Evolutionary conservation across 2,329 filamentous ascomycete genomes (phyloP), one percentile per base, ranked within the genome.

Genomic region (Decorospora gaudefroyi): DNA sequence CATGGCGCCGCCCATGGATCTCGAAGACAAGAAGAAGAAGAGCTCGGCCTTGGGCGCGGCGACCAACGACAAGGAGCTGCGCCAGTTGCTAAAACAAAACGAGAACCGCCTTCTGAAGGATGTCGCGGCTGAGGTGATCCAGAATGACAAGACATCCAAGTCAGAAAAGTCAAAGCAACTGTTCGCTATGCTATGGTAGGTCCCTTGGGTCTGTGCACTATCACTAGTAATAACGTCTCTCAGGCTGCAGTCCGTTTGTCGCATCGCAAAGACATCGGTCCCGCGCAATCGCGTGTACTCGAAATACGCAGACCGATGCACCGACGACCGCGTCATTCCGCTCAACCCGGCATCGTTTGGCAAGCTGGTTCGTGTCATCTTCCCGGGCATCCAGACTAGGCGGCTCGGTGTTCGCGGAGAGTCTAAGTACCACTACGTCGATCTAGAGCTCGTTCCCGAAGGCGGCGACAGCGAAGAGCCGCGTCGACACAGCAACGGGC

Each of bases 301-400:
- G 48, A 91, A 91, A 68, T 99, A 99, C 70, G 93, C 92, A 33
- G 90, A 88, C 17, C 84, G 89, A 52, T 99, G 93, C 71, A 91
- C 89, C 29, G 95, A 87, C 4, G 91, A 97, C 67, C 84, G 91
- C 64, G 95, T 97, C 26, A 95, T 93, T 0, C 91, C 96, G 7
- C 74, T 99, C 44, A 99, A 99, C 65, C 93, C 93, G 28, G 93
- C 93, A 7, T 97, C 92, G 18, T 99, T 99, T 72, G 93, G 93
- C 43, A 99, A 99, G 72, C 82, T 99, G 29, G 93, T 99, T 22
- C 85, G 93, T 21, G 92, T 99, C 26, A 87, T 99, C 37, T 99
- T 97, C 61, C 92, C 93, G 0, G 92, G 91, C 28, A 85, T 99
- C 15, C 92, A 95, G 72, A 99, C 93, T 21, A 82, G 93, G 46